Percentiles rank a stretch among this genome's conserved stretches.
phyloP scores from a whole-genome alignment of 2,329 filamentous ascomycete genomes.

The Gliomastix tumulicola region DNA sequence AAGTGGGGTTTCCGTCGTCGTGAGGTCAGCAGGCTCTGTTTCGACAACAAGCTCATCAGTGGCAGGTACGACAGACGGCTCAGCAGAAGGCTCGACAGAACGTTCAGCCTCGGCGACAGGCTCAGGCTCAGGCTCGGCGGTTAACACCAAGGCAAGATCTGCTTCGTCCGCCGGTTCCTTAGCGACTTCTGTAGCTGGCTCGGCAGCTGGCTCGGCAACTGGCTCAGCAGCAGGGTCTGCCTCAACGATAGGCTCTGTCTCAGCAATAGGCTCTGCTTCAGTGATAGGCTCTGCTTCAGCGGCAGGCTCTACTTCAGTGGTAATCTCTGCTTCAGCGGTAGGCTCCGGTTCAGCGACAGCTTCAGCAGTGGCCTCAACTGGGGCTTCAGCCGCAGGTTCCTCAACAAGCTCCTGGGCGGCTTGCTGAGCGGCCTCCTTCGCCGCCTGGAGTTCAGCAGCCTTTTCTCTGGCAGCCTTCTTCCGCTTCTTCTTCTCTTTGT shows the following conservation, averaged over 20 bases:
- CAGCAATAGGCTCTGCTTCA: too few relatives aligned
- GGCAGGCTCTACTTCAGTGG: neutral
- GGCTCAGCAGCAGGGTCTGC: too few relatives aligned
- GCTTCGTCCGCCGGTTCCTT: neutral
- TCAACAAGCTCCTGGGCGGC: neutral
- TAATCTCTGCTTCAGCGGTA: neutral
- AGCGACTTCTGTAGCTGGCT: neutral
- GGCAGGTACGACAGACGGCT: too few relatives aligned
- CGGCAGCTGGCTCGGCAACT: too few relatives aligned
- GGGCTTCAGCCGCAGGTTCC: neutral
- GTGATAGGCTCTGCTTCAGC: too few relatives aligned
- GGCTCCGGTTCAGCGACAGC: neutral
- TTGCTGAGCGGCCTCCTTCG: too few relatives aligned
- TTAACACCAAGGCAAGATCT: neutral
- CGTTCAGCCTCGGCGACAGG: neutral
- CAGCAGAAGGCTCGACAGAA: neutral
- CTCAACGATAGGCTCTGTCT: too few relatives aligned
- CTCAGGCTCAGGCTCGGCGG: neutral
- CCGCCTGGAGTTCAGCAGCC: too few relatives aligned
- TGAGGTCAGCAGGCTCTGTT: too few relatives aligned
- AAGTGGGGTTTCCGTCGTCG: too few relatives aligned
- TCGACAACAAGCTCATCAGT: too few relatives aligned
- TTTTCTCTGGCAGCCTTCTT: neutral
- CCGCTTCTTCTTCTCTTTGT: conserved; percentile 8
- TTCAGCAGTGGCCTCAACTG: neutral